A percentile compares a stretch with the other conserved stretches of the same genome.
phyloP scores from a whole-genome alignment of 108 stramenopile species.

The Discostella pseudostelligera region DNA sequence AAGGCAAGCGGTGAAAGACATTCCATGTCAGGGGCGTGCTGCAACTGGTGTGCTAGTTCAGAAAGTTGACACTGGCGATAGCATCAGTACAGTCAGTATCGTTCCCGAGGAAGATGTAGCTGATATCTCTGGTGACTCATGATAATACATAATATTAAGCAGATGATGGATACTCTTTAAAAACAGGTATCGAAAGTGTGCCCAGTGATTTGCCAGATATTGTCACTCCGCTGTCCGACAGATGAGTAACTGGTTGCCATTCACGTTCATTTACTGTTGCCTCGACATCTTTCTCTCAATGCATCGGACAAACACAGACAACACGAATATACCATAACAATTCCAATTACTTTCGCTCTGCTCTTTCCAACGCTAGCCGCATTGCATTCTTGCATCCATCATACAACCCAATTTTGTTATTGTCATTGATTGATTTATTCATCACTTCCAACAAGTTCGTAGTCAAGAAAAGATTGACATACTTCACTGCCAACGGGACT shows the following conservation, averaged over 20 bases:
- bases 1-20: constrained; percentile 77
- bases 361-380: constrained; percentile 53
- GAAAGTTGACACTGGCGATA: constrained; percentile 77
- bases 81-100: constrained; percentile 74
- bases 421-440: constrained; percentile 73
- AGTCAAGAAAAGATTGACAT: constrained; percentile 69
- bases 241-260: no score
- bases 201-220: no score
- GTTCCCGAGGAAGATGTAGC: constrained; percentile 52
- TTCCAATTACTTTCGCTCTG: constrained; percentile 5
- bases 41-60: constrained; percentile 93
- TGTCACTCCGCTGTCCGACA: no score
- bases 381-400: constrained; percentile 86
- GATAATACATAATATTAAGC: no score
- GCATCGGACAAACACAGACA: no score
- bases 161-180: no score
- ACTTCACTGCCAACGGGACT: constrained; percentile 61
- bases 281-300: no score
- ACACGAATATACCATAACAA: no score
- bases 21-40: constrained; percentile 74
- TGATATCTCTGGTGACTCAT: not conserved
- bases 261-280: no score
- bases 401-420: constrained; percentile 79
- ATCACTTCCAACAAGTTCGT: constrained; percentile 66
- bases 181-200: no score